Percentiles rank a stretch among this genome's conserved stretches.
Evolutionary conservation across 2,329 filamentous ascomycete genomes (phyloP).

Genomic region (Penicillium italicum): DNA sequence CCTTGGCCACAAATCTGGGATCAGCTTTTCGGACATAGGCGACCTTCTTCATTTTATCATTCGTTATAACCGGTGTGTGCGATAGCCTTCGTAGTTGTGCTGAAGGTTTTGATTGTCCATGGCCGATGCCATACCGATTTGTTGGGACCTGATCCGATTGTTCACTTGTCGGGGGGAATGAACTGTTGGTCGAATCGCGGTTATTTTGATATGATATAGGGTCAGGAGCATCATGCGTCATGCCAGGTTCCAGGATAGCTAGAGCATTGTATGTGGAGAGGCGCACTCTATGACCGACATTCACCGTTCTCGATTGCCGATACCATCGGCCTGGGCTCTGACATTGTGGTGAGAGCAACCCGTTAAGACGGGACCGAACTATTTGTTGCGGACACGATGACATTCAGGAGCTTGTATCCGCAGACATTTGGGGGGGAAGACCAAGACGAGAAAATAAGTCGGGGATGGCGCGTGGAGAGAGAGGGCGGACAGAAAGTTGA

Average conservation of each 20-base stretch:
- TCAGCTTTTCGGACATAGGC: conserved; percentile 3
- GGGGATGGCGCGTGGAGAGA: neutral
- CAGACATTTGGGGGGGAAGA: conserved; percentile 20
- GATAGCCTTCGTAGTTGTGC: neutral
- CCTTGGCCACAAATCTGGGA: conserved; percentile 12
- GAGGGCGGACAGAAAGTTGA: conserved; percentile 9
- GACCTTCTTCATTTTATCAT: conserved; percentile 1
- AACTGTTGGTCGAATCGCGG: neutral
- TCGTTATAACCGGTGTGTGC: neutral
- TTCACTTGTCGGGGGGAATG: neutral
- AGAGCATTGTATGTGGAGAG: conserved; percentile 9
- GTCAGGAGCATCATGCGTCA: neutral
- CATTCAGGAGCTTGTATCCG: conserved; percentile 33
- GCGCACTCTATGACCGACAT: conserved; percentile 5
- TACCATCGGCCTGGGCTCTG: conserved; percentile 20
- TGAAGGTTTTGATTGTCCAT: neutral
- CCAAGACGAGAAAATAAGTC: neutral
- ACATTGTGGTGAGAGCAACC: conserved; percentile 24
- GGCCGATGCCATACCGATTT: neutral
- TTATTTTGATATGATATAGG: neutral
- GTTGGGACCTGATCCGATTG: neutral
- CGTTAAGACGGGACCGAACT: conserved; percentile 30
- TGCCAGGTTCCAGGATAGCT: neutral
- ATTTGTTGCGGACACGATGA: conserved; percentile 32
- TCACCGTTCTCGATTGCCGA: conserved; percentile 17